Evolutionary conservation across 306 rosid genomes (phyloP), one percentile per base, ranked within the genome.

Genomic region (Senna tora): DNA sequence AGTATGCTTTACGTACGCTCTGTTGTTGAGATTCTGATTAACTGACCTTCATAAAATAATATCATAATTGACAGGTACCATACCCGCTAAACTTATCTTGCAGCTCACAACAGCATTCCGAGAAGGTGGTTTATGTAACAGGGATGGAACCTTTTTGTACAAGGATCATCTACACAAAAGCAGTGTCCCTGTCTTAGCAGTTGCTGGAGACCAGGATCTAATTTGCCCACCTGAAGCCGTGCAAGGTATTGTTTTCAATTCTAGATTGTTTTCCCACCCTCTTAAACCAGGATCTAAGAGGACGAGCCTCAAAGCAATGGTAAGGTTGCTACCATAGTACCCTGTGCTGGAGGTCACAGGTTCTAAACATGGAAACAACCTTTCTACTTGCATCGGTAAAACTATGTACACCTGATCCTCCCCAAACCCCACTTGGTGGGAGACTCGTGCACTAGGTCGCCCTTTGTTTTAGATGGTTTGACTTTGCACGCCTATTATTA

Each of bases 201-300:
- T 91, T 33, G 99, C 97, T 16, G 99, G 99, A 76, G 99, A 95
- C 70, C 66, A 15, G 81, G 99, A 95, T 87, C 85, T 89, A 73
- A 95, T 95, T 64, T 95, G 99, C 76, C 99, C 99, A 20, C 97
- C 99, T 30, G 89, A 86, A 85, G 99, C 99, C n/a, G 99, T 91
- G 30, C 90, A 87, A 82, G 99, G 99, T 94, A 77, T 58, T 73
- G 1, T 30, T 75, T 61, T 38, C n/a, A n/a, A n/a, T n/a, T n/a
- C n/a, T n/a, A n/a, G n/a, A n/a, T n/a, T n/a, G n/a, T n/a, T n/a
- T n/a, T n/a, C n/a, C n/a, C n/a, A n/a, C n/a, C n/a, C n/a, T n/a
- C n/a, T n/a, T n/a, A n/a, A n/a, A n/a, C n/a, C n/a, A n/a, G n/a
- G n/a, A n/a, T n/a, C n/a, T n/a, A n/a, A n/a, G n/a, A n/a, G n/a